phyloP scores from a whole-genome alignment of 129 eudicot species.

The Rutidosis leptorrhynchoides region DNA sequence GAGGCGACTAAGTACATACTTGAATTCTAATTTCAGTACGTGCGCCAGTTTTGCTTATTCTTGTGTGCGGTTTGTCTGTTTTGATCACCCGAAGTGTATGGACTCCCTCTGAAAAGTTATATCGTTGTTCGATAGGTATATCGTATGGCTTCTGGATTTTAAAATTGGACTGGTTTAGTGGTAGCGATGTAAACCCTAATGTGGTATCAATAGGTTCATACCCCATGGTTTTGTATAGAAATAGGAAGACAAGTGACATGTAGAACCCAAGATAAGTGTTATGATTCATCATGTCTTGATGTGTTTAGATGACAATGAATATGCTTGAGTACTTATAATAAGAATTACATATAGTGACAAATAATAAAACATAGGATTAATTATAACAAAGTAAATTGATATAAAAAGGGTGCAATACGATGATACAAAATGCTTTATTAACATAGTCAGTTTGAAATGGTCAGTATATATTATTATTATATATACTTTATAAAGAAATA shows the following conservation, averaged over 20 bases:
- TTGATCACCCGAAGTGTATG: constrained; percentile 47
- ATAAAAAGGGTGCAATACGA: not conserved
- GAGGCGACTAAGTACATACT: constrained; percentile 9
- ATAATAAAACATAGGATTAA: not conserved
- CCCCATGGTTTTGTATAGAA: constrained; percentile 6
- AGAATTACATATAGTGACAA: not conserved
- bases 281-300: constrained; percentile 9
- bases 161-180: constrained; percentile 35
- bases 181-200: constrained; percentile 31
- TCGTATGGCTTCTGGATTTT: constrained; percentile 38
- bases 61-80: constrained; percentile 41
- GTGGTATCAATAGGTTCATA: constrained; percentile 29
- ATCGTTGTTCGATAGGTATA: constrained; percentile 36
- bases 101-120: constrained; percentile 35
- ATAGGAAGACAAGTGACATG: constrained; percentile 13
- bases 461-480: not conserved
- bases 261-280: not conserved
- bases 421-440: too few species aligned
- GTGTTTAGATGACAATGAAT: not conserved
- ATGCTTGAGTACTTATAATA: not conserved
- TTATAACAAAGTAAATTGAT: constrained; percentile 10
- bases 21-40: constrained; percentile 43
- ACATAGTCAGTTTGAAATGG: not conserved
- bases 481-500: too few species aligned
- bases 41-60: constrained; percentile 32